Conservation (phyloP, 768 basidiomycete species). For the Lactarius psammicola region DNA sequence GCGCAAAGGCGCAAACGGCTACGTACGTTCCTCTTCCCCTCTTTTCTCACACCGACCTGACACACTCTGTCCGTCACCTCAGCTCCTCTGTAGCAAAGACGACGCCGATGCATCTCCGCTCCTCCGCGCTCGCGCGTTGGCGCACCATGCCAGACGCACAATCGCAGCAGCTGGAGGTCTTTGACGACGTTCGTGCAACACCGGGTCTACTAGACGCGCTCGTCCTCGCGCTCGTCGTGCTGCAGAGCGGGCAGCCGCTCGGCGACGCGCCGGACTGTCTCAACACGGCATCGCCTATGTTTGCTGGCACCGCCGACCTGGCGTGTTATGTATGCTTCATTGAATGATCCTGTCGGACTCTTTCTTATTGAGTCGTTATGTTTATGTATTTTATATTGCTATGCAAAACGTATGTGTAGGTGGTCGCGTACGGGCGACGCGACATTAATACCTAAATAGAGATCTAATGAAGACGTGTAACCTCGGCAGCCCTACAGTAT, state of each 20-base stretch:
- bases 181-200: constrained; percentile 12
- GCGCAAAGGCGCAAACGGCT: constrained; percentile 13
- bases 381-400: background rate
- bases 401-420: constrained; percentile 1
- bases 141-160: constrained; percentile 4
- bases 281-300: constrained; percentile 14
- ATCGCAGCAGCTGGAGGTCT: constrained; percentile 18
- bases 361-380: background rate
- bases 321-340: background rate
- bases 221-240: constrained; percentile 19
- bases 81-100: constrained; percentile 11
- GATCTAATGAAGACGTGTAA: background rate
- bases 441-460: constrained; percentile 16
- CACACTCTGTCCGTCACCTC: background rate
- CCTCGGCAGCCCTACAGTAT: too few species aligned
- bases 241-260: constrained; percentile 21
- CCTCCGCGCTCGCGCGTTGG: constrained; percentile 24
- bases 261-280: constrained; percentile 15
- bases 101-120: background rate
- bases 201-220: constrained; percentile 20
- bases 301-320: background rate
- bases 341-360: background rate
- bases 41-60: background rate
- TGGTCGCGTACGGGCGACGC: constrained; percentile 14
- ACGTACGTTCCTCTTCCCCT: constrained; percentile 1